Conservation (phyloP, 139 green algal species). For the Chlorella sorokiniana region DNA sequence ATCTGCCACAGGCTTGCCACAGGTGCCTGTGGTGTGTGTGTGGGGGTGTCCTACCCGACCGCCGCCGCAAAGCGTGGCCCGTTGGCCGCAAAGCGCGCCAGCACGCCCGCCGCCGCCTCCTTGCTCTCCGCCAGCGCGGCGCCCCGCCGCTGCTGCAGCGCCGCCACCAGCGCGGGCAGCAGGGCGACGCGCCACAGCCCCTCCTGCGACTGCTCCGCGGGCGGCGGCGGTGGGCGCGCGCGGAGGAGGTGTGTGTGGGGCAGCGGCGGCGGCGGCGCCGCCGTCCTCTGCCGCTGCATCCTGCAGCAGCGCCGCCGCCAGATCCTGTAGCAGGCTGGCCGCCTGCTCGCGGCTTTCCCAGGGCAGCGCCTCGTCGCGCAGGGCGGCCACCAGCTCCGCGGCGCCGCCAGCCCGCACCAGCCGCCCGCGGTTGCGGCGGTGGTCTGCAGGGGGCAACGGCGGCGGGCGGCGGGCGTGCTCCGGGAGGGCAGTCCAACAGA, state of each 20-base stretch:
- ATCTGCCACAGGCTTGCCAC: too few species aligned
- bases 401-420: slow-evolving; percentile 22
- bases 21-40: too few species aligned
- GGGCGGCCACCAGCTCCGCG: background rate
- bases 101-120: slow-evolving; percentile 8
- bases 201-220: background rate
- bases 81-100: slow-evolving; percentile 1
- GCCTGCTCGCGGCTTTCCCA: slow-evolving; percentile 30
- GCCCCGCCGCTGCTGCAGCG: slow-evolving; percentile 15
- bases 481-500: too few species aligned
- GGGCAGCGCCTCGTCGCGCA: background rate
- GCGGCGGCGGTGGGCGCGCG: background rate
- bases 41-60: too few species aligned
- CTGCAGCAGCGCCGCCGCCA: slow-evolving; percentile 18
- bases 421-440: slow-evolving; percentile 14
- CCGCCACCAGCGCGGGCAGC: slow-evolving; percentile 13
- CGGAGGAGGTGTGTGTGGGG: background rate
- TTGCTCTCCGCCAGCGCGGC: slow-evolving; percentile 25
- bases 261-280: slow-evolving; percentile 1
- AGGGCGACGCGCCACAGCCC: background rate
- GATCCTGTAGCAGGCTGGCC: slow-evolving; percentile 23
- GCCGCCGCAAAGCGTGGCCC: background rate
- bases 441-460: background rate
- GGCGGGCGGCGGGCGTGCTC: background rate
- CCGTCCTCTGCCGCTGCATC: background rate